Evolutionary conservation across 805 yeast species (phyloP).

Genomic region (Nakazawaea peltata): DNA sequence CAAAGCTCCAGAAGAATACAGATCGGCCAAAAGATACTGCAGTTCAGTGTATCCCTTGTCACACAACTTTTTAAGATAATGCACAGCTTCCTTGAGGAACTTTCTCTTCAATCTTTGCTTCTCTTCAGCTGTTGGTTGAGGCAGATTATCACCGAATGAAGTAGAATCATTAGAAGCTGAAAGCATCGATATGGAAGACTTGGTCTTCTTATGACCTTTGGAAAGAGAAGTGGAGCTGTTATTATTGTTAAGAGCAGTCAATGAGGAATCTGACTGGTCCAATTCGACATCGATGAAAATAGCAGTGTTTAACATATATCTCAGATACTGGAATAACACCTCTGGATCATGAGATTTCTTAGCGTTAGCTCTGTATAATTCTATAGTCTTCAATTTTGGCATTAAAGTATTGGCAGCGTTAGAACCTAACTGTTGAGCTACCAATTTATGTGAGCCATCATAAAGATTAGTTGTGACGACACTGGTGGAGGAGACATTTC

Average conservation of each 20-base stretch:
- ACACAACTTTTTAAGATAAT: constrained; percentile 59
- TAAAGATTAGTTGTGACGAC: not conserved
- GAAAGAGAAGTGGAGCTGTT: not conserved
- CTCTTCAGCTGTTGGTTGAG: constrained; percentile 11
- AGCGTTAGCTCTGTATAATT: constrained; percentile 80
- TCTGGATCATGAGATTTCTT: constrained; percentile 78
- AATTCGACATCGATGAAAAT: constrained; percentile 40
- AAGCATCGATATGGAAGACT: constrained; percentile 17
- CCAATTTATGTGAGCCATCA: constrained; percentile 7
- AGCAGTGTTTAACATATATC: constrained; percentile 82
- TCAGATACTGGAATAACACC: constrained; percentile 86
- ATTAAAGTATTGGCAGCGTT: constrained; percentile 34
- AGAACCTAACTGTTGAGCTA: constrained; percentile 10
- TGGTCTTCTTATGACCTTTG: constrained; percentile 16
- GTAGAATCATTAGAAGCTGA: constrained; percentile 1
- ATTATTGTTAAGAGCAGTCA: not conserved
- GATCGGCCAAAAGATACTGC: constrained; percentile 88
- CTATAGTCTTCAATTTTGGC: constrained; percentile 78
- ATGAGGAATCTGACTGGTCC: constrained; percentile 2
- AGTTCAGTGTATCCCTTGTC: constrained; percentile 85
- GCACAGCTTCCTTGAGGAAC: constrained; percentile 69
- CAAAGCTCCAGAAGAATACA: constrained; percentile 75
- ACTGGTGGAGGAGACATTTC: constrained; percentile 2
- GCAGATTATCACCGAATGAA: not conserved
- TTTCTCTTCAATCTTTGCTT: constrained; percentile 35